These are phyloP conservation scores for Hyaloscypha hepaticicola DNA, from an alignment of 495 filamentous ascomycete genomes.

Conservation along the genomic window DNA sequence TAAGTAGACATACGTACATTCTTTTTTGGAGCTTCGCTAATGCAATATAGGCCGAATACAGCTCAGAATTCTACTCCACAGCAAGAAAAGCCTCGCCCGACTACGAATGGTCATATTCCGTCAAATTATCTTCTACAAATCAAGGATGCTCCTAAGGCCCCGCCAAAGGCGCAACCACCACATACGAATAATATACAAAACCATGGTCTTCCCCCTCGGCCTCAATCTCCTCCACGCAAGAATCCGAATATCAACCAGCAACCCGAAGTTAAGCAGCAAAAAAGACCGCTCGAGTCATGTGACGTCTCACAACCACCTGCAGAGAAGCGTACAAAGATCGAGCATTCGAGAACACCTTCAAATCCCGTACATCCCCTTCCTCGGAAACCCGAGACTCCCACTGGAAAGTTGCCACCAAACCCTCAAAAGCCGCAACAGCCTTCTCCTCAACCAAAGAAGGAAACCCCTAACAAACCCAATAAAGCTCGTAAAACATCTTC, in stretches of 20 bases:
- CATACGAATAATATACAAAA: conserved; percentile 10
- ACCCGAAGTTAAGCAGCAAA: conserved; percentile 19
- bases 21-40: conserved; percentile 2
- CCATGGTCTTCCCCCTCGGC: conserved; percentile 27
- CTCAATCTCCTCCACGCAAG: conserved; percentile 21
- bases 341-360: conserved; percentile 22
- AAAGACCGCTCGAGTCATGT: conserved; percentile 22
- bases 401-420: not conserved
- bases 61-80: not conserved
- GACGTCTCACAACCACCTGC: conserved; percentile 13
- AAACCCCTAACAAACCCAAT: conserved; percentile 15
- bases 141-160: conserved; percentile 15
- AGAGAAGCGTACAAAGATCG: conserved; percentile 30
- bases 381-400: conserved; percentile 9
- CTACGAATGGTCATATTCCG: conserved; percentile 17
- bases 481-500: conserved; percentile 7
- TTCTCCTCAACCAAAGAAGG: conserved; percentile 18
- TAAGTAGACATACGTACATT: not conserved
- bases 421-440: conserved; percentile 7
- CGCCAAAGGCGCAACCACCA: not conserved
- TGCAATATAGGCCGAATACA: conserved; percentile 4
- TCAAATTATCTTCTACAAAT: not conserved
- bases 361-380: conserved; percentile 5
- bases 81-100: conserved; percentile 10
- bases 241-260: conserved; percentile 8